phyloP scores from a whole-genome alignment of 139 green algal species.

The Zygnema cylindricum region DNA sequence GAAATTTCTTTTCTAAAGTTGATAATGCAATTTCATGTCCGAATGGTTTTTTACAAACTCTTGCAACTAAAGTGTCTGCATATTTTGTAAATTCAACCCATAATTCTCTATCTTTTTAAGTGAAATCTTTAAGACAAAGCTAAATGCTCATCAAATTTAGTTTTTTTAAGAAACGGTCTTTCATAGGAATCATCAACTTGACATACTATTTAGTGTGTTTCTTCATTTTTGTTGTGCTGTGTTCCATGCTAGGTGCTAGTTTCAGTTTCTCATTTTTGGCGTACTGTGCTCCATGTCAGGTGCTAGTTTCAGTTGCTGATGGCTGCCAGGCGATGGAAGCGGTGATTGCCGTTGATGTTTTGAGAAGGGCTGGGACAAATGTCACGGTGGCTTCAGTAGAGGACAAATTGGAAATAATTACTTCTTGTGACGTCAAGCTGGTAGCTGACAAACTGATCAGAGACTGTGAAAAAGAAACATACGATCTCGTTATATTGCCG shows the following conservation, averaged over 20 bases:
- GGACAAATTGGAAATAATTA: conserved; percentile 36
- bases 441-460: conserved; percentile 41
- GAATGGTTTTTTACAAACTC: too few species aligned
- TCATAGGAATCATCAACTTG: too few species aligned
- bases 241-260: conserved; percentile 36
- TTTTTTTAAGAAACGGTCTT: too few species aligned
- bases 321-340: conserved; percentile 90
- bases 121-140: too few species aligned
- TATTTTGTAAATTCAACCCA: too few species aligned
- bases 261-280: not conserved
- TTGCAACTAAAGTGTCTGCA: too few species aligned
- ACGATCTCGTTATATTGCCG: conserved; percentile 52
- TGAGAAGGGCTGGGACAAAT: conserved; percentile 74
- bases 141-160: too few species aligned
- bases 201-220: too few species aligned
- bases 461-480: conserved; percentile 28
- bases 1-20: too few species aligned
- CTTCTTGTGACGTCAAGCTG: conserved; percentile 48
- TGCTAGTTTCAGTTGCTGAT: conserved; percentile 52
- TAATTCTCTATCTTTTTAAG: too few species aligned
- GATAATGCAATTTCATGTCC: too few species aligned
- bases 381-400: conserved; percentile 87
- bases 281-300: conserved; percentile 15
- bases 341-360: conserved; percentile 89
- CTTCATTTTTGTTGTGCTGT: not conserved